Percentiles rank a stretch among this genome's conserved stretches.
phyloP scores from a whole-genome alignment of 2,329 filamentous ascomycete species.

The Diaporthe sp. region DNA sequence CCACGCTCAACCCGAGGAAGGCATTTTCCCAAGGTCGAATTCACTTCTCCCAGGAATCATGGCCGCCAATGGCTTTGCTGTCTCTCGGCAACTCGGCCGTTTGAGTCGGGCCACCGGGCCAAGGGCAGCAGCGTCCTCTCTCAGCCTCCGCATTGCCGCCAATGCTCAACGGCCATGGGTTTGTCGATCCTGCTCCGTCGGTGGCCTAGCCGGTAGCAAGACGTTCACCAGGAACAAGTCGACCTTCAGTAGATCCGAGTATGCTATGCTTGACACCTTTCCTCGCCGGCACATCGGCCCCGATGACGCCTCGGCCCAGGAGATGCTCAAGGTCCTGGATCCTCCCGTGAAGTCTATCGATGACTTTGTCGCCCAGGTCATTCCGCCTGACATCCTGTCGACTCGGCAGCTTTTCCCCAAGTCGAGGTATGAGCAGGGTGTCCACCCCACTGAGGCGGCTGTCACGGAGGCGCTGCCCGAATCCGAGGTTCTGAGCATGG shows the following conservation, averaged over 20 bases:
- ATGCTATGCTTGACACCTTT: constrained; percentile 72
- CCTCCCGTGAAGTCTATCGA: constrained; percentile 82
- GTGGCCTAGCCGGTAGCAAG: constrained; percentile 32
- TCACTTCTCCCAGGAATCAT: constrained; percentile 19
- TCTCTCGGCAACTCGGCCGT: constrained; percentile 42
- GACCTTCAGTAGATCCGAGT: constrained; percentile 38
- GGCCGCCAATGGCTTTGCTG: constrained; percentile 42
- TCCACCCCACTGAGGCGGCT: constrained; percentile 52
- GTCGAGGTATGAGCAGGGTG: constrained; percentile 54
- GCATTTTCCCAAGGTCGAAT: background rate
- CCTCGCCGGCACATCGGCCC: constrained; percentile 90
- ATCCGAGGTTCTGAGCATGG: constrained; percentile 66
- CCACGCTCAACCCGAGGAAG: background rate
- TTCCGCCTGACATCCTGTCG: constrained; percentile 84
- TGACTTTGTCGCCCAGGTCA: constrained; percentile 86
- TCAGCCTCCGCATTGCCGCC: constrained; percentile 38
- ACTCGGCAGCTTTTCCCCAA: constrained; percentile 72
- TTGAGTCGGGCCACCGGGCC: constrained; percentile 33
- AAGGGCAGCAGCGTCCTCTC: constrained; percentile 28
- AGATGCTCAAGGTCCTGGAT: constrained; percentile 86
- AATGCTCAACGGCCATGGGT: constrained; percentile 41
- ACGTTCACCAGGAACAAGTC: constrained; percentile 43
- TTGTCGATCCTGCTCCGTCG: constrained; percentile 36
- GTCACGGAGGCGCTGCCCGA: constrained; percentile 66
- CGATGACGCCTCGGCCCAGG: constrained; percentile 74